Evolutionary conservation across 2,329 filamentous ascomycete species (phyloP), one percentile per base, ranked within the genome.

Genomic region (Cladosporium oxysporum): DNA sequence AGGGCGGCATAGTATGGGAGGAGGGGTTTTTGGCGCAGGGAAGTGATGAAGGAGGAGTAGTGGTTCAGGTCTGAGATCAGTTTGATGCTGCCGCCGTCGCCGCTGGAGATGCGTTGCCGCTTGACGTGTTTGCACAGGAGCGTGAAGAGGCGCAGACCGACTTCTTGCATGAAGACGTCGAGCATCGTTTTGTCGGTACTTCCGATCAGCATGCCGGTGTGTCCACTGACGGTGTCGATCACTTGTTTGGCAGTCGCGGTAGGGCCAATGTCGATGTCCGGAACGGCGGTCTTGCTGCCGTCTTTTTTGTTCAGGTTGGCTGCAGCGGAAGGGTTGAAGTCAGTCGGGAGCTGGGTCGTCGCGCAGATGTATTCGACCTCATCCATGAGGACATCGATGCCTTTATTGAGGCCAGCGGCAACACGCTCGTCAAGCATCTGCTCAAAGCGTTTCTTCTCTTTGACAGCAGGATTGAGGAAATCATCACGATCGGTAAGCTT

Each of bases 381-480:
- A 73, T 96, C 93, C 91, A 99, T 98, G 52, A 99, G 86, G 66
- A 97, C 95, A 75, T 99, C 94, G 69, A 99, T 98, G 69, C 95
- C 95, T 81, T 96, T 97, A 79, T 97, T 97, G 69, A 99, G 83
- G 1, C 96, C 96, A 10, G 94, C 93, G 4, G 95, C 95, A 8
- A 99, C 95, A 67, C 92, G 91, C 79, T 98, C 95, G 75, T 99
- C 95, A 1, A 99, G 88, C 91, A 97, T 97, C 76, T 97, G 93
- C 83, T 99, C 95, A 73, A 98, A 99, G 70, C 92, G 93, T 82
- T 97, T 98, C 86, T 99, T 99, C 70, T 95, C 93, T 72, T 97
- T 90, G 35, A 91, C 91, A 0, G 93, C 92, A 23, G 93, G 91
- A 74, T 96, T 92, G 58, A 99, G 83, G 74, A 99, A 99, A 79